Evolutionary conservation across 1,284 basidiomycete genomes (phyloP), one percentile per base, ranked within the genome.

Genomic region (Ustilago curta): DNA sequence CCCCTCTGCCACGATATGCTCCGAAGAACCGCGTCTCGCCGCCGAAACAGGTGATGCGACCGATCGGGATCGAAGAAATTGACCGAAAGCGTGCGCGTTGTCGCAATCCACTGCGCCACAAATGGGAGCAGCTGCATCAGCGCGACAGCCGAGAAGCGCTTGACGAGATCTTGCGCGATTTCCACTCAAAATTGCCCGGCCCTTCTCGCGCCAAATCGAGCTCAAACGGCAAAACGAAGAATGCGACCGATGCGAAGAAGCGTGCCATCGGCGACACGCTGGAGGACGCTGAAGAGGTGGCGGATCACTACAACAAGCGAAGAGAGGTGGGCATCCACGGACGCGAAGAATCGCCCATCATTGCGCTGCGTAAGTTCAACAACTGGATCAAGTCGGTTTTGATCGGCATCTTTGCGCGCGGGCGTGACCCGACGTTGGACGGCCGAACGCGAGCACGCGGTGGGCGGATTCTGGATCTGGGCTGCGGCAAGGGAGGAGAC

Each of bases 401-500:
- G 4, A 60, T 79, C 9, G 70, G 68, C 12, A 58, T 37, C 14
- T 82, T 70, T 50, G 63, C 66, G 32, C 62, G 71, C 16, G 70
- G 67, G 16, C 68, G 58, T 27, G 60, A 58, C 29, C 56, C 66
- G 16, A 58, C 8, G 0, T n/a, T 55, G 42, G 72, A 76, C 37
- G 67, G 74, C n/a, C 62, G 70, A 2, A 29, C 23, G 14, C 59
- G 60, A 31, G 23, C 66, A 14, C 60, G 71, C 1, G 68, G 71
- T 2, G 91, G 93, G 27, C 93, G 92, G 80, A 92, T 99, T 23
- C 88, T 99, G 31, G 97, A 99, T 84, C 89, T 99, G 84, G 97
- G 97, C 1, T 98, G 95, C 84, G 97, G 97, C 21, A 99, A 99
- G 85, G 97, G 97, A 32, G 97, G 97, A 6, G 97, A 99, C 86